Evolutionary conservation across 2,329 filamentous ascomycete genomes (phyloP).

Genomic region (Balansia obtecta): DNA sequence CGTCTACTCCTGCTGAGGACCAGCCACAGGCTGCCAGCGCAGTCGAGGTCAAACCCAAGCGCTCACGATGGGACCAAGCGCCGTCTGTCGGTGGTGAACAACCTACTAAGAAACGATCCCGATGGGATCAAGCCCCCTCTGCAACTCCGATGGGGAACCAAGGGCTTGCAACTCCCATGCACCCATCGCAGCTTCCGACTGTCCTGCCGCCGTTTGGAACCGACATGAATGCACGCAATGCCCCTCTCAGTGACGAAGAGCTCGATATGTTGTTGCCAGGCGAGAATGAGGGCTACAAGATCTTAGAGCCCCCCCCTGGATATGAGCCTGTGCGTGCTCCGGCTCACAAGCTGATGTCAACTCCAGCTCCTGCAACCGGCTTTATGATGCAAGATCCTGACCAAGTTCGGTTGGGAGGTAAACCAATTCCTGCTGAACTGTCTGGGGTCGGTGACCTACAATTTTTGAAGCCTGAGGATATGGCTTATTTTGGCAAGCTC

Average conservation of each 20-base stretch:
- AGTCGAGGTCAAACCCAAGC: conserved; percentile 52
- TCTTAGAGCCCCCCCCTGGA: conserved; percentile 79
- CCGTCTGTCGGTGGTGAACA: conserved; percentile 48
- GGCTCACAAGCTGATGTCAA: conserved; percentile 61
- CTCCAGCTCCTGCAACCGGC: conserved; percentile 63
- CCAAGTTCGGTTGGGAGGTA: conserved; percentile 68
- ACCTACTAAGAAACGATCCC: conserved; percentile 60
- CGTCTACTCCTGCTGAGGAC: conserved; percentile 42
- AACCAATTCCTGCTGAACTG: conserved; percentile 88
- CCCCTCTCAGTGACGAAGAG: conserved; percentile 82
- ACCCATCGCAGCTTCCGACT: conserved; percentile 48
- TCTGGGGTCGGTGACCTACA: conserved; percentile 91
- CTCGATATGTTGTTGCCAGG: conserved; percentile 82
- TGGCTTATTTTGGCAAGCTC: conserved; percentile 96
- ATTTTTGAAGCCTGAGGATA: conserved; percentile 97
- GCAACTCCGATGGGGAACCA: conserved; percentile 63
- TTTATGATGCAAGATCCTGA: conserved; percentile 98
- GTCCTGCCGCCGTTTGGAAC: conserved; percentile 56
- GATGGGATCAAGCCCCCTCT: conserved; percentile 85
- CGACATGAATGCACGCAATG: conserved; percentile 63
- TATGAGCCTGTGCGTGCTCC: conserved; percentile 76
- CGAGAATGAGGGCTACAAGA: conserved; percentile 83
- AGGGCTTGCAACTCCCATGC: conserved; percentile 68
- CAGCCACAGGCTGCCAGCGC: conserved; percentile 34
- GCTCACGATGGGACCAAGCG: conserved; percentile 81